A percentile compares a stretch with the other conserved stretches of the same genome.
Evolutionary conservation across 176 grass and related monocot species (phyloP).

Genomic region (Carex myosuroides): DNA sequence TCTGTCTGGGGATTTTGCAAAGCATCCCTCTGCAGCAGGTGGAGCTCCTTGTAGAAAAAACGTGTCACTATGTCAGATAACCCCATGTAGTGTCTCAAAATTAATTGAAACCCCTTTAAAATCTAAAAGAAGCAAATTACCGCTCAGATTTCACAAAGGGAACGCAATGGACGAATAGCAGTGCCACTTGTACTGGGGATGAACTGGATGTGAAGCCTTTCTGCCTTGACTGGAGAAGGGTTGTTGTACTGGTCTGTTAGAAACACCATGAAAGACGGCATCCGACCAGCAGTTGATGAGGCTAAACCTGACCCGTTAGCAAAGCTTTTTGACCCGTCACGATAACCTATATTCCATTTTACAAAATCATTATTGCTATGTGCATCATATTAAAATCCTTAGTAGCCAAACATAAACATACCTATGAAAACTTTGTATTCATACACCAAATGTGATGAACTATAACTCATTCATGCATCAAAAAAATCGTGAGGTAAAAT

Average conservation of each 20-base stretch:
- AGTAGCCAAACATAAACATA: constrained; percentile 20
- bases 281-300: constrained; percentile 43
- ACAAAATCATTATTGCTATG: background rate
- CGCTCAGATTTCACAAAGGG: constrained; percentile 36
- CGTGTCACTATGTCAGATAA: background rate
- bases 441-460: constrained; percentile 26
- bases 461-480: constrained; percentile 31
- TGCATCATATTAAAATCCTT: background rate
- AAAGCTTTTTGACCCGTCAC: constrained; percentile 53
- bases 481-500: constrained; percentile 39
- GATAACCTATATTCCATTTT: constrained; percentile 58
- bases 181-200: constrained; percentile 38
- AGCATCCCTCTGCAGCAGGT: constrained; percentile 18
- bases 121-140: constrained; percentile 35
- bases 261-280: constrained; percentile 48
- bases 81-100: background rate
- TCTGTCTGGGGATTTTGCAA: constrained; percentile 13
- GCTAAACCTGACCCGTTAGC: constrained; percentile 58
- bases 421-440: constrained; percentile 59
- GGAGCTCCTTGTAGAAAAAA: constrained; percentile 25
- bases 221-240: constrained; percentile 33
- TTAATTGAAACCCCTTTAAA: background rate
- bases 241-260: constrained; percentile 43
- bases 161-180: constrained; percentile 21
- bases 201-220: constrained; percentile 30